phyloP scores from a whole-genome alignment of 2,329 filamentous ascomycete genomes.

The Didymella sp. region DNA sequence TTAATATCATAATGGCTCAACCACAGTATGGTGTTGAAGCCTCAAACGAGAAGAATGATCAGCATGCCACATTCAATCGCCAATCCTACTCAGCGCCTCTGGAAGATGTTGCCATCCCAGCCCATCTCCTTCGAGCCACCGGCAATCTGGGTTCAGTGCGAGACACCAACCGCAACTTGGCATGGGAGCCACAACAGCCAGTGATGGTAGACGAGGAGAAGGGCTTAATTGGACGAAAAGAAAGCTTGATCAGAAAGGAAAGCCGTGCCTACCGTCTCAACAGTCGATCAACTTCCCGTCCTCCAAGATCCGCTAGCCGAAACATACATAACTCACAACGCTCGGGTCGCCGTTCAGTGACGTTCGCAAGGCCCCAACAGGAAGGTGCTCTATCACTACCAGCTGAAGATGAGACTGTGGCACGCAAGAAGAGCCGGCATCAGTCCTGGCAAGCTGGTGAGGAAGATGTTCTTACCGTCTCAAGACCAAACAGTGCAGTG shows the following conservation, averaged over 20 bases:
- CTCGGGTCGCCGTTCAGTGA: constrained; percentile 11
- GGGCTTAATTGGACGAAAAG: constrained; percentile 17
- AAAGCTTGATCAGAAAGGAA: constrained; percentile 10
- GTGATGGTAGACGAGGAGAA: constrained; percentile 18
- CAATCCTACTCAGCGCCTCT: constrained; percentile 16
- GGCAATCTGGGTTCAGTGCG: constrained; percentile 26
- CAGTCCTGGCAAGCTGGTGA: constrained; percentile 13
- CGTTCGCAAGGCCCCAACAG: neutral
- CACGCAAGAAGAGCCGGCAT: neutral
- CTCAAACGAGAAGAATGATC: constrained; percentile 13
- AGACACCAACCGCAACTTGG: constrained; percentile 18
- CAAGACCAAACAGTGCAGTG: constrained; percentile 11
- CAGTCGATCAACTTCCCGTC: constrained; percentile 12
- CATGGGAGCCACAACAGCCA: constrained; percentile 27
- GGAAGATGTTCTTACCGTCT: constrained; percentile 12
- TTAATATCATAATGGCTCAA: constrained; percentile 16
- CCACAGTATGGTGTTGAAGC: neutral
- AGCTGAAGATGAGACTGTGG: neutral
- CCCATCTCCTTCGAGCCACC: constrained; percentile 30
- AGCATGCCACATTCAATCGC: constrained; percentile 5
- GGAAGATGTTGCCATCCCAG: constrained; percentile 32
- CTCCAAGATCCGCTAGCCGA: constrained; percentile 1
- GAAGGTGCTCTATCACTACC: neutral
- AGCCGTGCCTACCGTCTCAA: constrained; percentile 14
- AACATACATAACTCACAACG: constrained; percentile 5